Conservation (phyloP, 345 rosid genomes). For the Gossypium turneri region DNA sequence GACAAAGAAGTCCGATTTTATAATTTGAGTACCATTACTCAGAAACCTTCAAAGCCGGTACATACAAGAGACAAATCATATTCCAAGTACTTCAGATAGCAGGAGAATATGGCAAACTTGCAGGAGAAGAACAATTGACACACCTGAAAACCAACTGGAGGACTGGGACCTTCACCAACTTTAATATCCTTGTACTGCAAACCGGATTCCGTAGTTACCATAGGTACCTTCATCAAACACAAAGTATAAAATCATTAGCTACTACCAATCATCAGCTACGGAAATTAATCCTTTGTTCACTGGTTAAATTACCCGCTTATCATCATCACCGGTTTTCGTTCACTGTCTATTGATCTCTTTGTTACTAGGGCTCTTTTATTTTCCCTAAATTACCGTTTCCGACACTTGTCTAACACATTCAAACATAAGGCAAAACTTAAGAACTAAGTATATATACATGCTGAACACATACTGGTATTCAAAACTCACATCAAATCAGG, state of each 20-base stretch:
- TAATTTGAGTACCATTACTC: background rate
- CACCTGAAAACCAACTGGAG: slow-evolving; percentile 92
- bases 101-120: background rate
- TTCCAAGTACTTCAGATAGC: background rate
- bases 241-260: slow-evolving; percentile 12
- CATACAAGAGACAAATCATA: background rate
- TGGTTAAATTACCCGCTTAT: background rate
- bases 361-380: background rate
- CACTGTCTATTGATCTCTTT: background rate
- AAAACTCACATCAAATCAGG: background rate
- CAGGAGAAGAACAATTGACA: background rate
- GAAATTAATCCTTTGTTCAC: background rate
- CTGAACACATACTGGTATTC: background rate
- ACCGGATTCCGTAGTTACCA: slow-evolving; percentile 88
- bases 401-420: background rate
- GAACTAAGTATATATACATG: background rate
- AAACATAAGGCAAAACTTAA: background rate
- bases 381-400: background rate
- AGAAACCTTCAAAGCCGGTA: background rate
- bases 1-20: background rate
- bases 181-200: slow-evolving; percentile 87
- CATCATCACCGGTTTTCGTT: background rate
- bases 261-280: background rate
- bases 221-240: slow-evolving; percentile 53
- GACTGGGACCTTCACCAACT: slow-evolving; percentile 82